phyloP scores from a whole-genome alignment of 179 eudicot genomes.

The Silene vulgaris region DNA sequence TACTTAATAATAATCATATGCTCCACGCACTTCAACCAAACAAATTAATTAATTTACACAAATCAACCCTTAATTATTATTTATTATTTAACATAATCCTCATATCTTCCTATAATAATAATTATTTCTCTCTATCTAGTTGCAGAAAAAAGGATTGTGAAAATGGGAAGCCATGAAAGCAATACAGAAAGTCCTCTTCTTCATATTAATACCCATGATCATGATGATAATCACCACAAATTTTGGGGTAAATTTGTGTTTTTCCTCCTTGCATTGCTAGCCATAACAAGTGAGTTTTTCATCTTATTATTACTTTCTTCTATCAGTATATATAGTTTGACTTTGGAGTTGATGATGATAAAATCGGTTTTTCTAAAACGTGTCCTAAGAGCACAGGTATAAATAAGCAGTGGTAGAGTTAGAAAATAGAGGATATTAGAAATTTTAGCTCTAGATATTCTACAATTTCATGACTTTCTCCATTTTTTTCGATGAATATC shows the following conservation, averaged over 20 bases:
- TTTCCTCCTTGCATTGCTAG: conserved; percentile 29
- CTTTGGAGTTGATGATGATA: neutral
- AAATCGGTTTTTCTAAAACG: no score
- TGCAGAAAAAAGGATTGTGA: neutral
- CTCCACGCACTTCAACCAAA: neutral
- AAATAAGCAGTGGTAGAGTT: no score
- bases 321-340: neutral
- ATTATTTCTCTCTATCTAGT: no score
- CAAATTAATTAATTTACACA: neutral
- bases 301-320: neutral
- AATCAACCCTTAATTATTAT: neutral
- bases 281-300: conserved; percentile 31
- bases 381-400: no score
- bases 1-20: neutral
- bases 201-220: conserved; percentile 14
- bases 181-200: conserved; percentile 30
- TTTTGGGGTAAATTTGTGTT: conserved; percentile 27
- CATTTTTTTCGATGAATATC: neutral
- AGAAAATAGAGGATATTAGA: no score
- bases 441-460: no score
- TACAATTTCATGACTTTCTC: neutral
- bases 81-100: neutral
- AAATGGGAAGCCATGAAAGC: conserved; percentile 22
- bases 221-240: conserved; percentile 8
- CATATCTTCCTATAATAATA: neutral